Base-by-base conservation (phyloP, 805 yeast species). In the Kluyveromyces lactis region DNA sequence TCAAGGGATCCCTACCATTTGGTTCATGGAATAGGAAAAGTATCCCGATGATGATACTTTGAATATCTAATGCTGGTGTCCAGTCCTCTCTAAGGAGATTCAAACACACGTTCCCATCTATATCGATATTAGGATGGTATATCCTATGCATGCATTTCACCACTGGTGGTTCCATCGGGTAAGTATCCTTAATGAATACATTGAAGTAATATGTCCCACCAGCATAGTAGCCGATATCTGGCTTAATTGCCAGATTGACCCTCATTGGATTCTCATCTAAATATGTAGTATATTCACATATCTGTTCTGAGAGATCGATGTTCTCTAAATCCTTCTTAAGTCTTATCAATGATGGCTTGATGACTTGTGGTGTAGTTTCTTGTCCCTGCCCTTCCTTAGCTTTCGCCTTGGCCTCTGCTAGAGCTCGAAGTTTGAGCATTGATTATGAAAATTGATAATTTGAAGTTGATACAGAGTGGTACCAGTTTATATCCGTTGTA, bases 11-110 rank as follows among this genome's bases (percentile, higher is more conserved):
- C 45, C 78, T 79, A 1, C 95, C 81, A 56, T 86, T 90, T 6
- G 97, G 95, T 49, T 90, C 97, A 39, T 86, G 64, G 50, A 90
- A 87, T 44, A 90, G 69, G 55, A 81, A 87, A 52, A 87, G 75
- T 39, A 90, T 68, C 0, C 98, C 97, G 29, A 89, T 79, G 41
- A 89, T 69, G 7, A 90, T 79, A 4, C 89, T 71, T 55, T 83
- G 86, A 53, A 90, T 64, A 42, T 82, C 84, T 48, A 90, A 67
- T 0, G 87, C 95, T 0, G 98, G 97, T 21, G 87, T 79, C 98
- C 98, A 90, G 58, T 90, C 97, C 58, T 89, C 95, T 49, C 97
- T 68, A 43, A 90, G 67, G 26, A 90, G 89, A 56, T 90, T 90
- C 44, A 90, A 69, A 56, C 98, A 90, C 4, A 90, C 84, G 55